Conservation (phyloP, 768 basidiomycete genomes). For the Leccinum obscurum region DNA sequence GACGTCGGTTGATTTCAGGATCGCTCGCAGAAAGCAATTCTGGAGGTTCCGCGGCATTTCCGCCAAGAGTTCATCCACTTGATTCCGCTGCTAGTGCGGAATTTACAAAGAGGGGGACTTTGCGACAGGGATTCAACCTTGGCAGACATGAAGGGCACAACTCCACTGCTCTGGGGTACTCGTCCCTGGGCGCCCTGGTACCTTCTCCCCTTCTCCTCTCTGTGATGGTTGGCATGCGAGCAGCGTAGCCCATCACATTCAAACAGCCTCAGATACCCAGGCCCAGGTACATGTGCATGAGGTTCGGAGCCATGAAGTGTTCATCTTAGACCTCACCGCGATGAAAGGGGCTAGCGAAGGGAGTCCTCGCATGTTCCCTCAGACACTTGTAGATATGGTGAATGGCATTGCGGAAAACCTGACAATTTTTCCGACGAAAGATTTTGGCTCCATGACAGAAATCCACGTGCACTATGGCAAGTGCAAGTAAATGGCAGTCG, state of each 20-base stretch:
- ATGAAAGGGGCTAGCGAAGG: background rate
- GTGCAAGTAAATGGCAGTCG: background rate
- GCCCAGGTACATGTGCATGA: background rate
- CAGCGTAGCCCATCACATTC: background rate
- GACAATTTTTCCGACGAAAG: background rate
- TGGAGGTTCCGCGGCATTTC: background rate
- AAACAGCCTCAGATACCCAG: background rate
- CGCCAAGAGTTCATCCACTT: background rate
- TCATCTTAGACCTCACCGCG: background rate
- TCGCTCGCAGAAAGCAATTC: background rate
- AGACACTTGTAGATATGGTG: background rate
- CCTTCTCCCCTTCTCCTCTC: background rate
- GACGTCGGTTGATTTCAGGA: background rate
- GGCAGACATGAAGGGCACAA: background rate
- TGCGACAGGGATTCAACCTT: background rate
- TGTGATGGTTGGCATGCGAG: background rate
- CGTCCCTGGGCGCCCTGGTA: background rate
- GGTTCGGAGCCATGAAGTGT: background rate
- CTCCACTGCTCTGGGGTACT: background rate
- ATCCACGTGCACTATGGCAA: background rate
- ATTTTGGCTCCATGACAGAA: background rate
- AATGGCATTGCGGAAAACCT: background rate
- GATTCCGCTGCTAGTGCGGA: slow-evolving; percentile 4
- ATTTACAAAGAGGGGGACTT: background rate
- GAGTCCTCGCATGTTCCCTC: background rate